Evolutionary conservation across 78 protist species (phyloP).

Genomic region (Bigelowiella natans): DNA sequence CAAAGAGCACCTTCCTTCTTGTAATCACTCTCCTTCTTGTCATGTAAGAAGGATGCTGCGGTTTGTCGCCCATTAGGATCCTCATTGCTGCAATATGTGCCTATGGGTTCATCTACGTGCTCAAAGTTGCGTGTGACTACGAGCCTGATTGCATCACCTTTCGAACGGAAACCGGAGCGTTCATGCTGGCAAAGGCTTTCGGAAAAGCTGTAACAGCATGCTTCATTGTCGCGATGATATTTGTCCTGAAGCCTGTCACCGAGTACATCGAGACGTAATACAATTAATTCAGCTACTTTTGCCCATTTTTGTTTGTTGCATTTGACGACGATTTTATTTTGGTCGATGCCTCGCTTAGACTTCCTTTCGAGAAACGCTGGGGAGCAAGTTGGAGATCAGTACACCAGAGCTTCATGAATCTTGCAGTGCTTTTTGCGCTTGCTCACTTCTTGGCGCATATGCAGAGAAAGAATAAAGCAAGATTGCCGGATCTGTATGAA

Average conservation of each 20-base stretch:
- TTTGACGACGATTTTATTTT: no score
- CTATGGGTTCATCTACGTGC: no score
- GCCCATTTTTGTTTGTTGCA: no score
- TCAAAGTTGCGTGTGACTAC: no score
- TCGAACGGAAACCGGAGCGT: background rate
- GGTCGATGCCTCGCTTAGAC: background rate
- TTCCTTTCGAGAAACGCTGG: background rate
- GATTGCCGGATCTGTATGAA: background rate
- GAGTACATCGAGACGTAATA: background rate
- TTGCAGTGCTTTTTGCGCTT: background rate
- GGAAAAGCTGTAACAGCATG: background rate
- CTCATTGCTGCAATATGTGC: no score
- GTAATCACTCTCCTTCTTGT: no score
- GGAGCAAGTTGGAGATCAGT: background rate
- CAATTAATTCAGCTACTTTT: no score
- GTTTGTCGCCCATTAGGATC: no score
- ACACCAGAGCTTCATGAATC: background rate
- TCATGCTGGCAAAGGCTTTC: background rate
- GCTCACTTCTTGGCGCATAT: background rate
- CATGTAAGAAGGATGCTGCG: no score
- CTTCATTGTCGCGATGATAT: background rate
- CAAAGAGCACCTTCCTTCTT: no score
- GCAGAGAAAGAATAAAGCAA: background rate
- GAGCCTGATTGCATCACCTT: background rate
- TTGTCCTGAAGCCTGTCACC: background rate